These are phyloP conservation scores for Sarocladiaceae sp. DNA, from an alignment of 2,329 filamentous ascomycete species.

Conservation along the genomic window DNA sequence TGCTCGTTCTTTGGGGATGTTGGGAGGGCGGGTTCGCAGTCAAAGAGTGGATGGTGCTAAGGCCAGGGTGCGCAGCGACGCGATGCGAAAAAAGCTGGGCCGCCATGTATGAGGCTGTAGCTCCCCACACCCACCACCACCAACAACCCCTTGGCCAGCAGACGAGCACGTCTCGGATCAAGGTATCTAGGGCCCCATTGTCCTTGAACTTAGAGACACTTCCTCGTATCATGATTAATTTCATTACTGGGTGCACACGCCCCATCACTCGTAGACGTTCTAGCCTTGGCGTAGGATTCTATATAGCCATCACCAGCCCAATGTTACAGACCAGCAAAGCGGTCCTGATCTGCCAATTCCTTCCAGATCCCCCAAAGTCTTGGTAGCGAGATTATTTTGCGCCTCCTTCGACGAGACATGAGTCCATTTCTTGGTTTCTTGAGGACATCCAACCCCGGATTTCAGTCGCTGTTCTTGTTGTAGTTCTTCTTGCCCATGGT, in stretches of 20 bases:
- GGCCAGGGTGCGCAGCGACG: not conserved
- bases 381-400: not conserved
- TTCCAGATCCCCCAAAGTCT: not conserved
- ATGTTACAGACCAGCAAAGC: not conserved
- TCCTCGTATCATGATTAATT: conserved; percentile 11
- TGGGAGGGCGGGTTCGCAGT: too few relatives aligned
- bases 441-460: not conserved
- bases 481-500: conserved; percentile 85
- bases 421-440: not conserved
- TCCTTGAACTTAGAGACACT: not conserved
- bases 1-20: too few relatives aligned
- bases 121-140: not conserved
- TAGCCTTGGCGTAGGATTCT: conserved; percentile 3
- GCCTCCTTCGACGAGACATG: not conserved
- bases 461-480: conserved; percentile 50
- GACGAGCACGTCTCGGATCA: not conserved
- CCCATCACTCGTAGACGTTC: not conserved
- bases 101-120: conserved; percentile 2
- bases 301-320: not conserved
- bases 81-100: conserved; percentile 4
- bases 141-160: not conserved
- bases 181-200: not conserved
- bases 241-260: conserved; percentile 9
- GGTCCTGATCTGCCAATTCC: not conserved
- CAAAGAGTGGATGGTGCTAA: conserved; percentile 5